These are phyloP conservation scores for Takakia lepidozioides DNA, from an alignment of 225 moss, liverwort and hornwort genomes.

Conservation along the genomic window DNA sequence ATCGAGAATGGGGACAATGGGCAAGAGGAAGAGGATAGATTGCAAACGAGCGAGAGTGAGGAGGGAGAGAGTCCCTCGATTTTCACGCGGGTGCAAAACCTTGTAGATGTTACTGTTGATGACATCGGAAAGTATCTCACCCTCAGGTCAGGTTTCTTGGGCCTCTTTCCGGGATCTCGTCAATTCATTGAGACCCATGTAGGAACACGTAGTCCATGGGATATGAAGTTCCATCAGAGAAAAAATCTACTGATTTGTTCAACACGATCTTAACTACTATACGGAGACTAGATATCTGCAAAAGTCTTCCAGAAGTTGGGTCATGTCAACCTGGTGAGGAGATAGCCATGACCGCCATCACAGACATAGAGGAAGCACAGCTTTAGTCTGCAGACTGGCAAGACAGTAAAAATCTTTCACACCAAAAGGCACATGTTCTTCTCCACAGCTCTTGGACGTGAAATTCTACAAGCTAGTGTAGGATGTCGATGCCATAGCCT, in stretches of 20 bases:
- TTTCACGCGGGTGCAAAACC: constrained; percentile 28
- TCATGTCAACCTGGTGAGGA: too few species aligned
- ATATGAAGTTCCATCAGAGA: too few species aligned
- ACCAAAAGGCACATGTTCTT: too few species aligned
- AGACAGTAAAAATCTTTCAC: too few species aligned
- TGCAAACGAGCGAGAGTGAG: constrained; percentile 1
- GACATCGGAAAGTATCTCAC: constrained; percentile 48
- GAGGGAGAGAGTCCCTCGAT: constrained; percentile 12
- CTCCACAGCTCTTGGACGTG: too few species aligned
- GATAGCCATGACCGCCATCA: too few species aligned
- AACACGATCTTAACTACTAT: background rate
- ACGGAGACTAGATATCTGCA: background rate
- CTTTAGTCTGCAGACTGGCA: too few species aligned
- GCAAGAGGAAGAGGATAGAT: constrained; percentile 8
- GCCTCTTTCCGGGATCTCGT: background rate
- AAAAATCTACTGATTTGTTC: background rate
- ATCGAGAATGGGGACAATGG: background rate
- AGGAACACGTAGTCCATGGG: too few species aligned
- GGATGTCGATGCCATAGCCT: too few species aligned
- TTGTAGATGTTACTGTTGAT: constrained; percentile 28
- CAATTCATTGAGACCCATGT: too few species aligned
- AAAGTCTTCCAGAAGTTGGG: background rate
- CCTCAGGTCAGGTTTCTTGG: constrained; percentile 22
- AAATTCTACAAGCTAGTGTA: too few species aligned
- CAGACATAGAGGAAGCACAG: too few species aligned